These are phyloP conservation scores for Chimonanthus praecox DNA, from an alignment of 164 flowering plant genomes.

Conservation along the genomic window DNA sequence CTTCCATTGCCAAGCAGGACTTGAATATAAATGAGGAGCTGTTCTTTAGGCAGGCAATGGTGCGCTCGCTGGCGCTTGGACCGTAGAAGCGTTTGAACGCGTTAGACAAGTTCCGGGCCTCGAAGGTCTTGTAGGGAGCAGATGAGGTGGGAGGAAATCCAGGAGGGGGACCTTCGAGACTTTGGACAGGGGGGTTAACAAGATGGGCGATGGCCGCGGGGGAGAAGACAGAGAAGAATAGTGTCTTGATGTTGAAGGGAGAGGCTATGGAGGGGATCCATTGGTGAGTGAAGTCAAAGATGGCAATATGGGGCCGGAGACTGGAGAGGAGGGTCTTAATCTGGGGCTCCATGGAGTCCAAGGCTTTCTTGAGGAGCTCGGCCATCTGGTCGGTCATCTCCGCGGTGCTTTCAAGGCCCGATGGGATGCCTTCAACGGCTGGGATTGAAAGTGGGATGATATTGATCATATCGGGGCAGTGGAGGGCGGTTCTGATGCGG, in stretches of 20 bases:
- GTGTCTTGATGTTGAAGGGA: conserved; percentile 19
- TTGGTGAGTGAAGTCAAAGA: conserved; percentile 25
- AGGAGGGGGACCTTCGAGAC: conserved; percentile 18
- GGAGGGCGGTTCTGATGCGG: no score
- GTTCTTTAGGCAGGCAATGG: not conserved
- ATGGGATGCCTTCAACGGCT: conserved; percentile 14
- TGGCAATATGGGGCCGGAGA: conserved; percentile 23
- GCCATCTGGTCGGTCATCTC: not conserved
- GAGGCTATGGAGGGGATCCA: conserved; percentile 25
- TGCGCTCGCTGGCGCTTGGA: conserved; percentile 6
- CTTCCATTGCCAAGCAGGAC: conserved; percentile 12
- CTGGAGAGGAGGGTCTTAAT: conserved; percentile 14
- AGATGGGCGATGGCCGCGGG: conserved; percentile 1
- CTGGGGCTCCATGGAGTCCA: conserved; percentile 23
- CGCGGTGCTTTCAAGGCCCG: conserved; percentile 8
- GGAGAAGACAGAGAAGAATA: conserved; percentile 19
- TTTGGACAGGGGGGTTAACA: conserved; percentile 12
- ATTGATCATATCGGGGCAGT: no score
- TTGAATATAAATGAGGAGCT: conserved; percentile 5
- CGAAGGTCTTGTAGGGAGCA: conserved; percentile 8
- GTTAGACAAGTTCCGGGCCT: conserved; percentile 16
- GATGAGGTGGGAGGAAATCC: conserved; percentile 21
- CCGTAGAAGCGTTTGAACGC: conserved; percentile 13
- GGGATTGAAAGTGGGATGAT: conserved; percentile 3
- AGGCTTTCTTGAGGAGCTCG: conserved; percentile 12